Conservation (phyloP, 2,329 filamentous ascomycete species). For the Sporothrix phasma region DNA sequence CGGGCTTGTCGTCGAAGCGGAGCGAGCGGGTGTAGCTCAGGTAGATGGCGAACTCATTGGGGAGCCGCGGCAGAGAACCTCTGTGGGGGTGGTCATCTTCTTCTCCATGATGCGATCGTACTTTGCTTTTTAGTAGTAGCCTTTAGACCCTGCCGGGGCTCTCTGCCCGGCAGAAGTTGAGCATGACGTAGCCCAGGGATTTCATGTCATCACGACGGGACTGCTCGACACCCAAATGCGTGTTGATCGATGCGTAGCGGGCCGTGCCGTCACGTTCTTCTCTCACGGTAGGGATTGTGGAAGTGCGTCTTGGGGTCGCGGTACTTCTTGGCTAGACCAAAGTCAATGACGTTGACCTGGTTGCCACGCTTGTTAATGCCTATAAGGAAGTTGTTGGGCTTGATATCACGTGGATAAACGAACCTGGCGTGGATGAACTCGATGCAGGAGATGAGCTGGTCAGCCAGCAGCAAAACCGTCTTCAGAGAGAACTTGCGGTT, state of each 20-base stretch:
- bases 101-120: conserved; percentile 99
- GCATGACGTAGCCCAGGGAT: conserved; percentile 97
- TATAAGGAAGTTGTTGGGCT: conserved; percentile 99
- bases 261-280: conserved; percentile 99
- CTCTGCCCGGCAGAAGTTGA: conserved; percentile 99
- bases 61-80: conserved; percentile 96
- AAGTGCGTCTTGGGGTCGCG: conserved; percentile 99
- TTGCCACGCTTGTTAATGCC: conserved; percentile 98
- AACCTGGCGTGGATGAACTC: conserved; percentile 99
- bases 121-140: too few relatives aligned
- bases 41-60: conserved; percentile 99
- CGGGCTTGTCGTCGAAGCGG: conserved; percentile 98
- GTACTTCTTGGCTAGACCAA: conserved; percentile 99
- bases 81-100: conserved; percentile 99
- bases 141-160: conserved; percentile 85
- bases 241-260: conserved; percentile 97
- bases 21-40: conserved; percentile 98
- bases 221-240: conserved; percentile 95
- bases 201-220: conserved; percentile 99
- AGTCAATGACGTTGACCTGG: conserved; percentile 99
- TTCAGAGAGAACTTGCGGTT: conserved; percentile 99
- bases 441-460: conserved; percentile 97
- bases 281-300: conserved; percentile 99
- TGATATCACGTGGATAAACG: conserved; percentile 99
- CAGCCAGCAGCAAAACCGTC: conserved; percentile 90